Conservation (phyloP, 163 green algal genomes). For the Trebouxia gelatinosa region DNA sequence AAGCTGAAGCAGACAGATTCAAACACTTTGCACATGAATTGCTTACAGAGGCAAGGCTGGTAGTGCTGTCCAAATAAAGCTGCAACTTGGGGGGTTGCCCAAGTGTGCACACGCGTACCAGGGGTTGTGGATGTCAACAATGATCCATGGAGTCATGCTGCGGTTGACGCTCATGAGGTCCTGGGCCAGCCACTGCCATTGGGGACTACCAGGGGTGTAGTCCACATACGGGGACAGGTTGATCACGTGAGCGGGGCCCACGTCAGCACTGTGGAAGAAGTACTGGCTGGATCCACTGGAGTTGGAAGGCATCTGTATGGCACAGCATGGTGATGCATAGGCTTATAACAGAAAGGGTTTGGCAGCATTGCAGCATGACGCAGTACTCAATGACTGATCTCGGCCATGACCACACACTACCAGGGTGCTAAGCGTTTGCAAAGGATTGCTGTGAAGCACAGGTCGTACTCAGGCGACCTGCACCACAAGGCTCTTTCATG, state of each 20-base stretch:
- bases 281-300: constrained; percentile 2
- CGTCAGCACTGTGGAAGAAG: constrained; percentile 33
- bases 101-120: constrained; percentile 41
- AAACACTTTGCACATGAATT: too few relatives aligned
- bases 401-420: too few relatives aligned
- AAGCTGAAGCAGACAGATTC: too few relatives aligned
- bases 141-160: constrained; percentile 48
- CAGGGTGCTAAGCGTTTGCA: too few relatives aligned
- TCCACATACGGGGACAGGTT: constrained; percentile 32
- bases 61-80: background rate
- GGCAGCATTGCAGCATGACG: too few relatives aligned
- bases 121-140: constrained; percentile 43
- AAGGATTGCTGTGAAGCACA: too few relatives aligned
- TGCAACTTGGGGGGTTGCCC: background rate
- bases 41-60: background rate
- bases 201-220: constrained; percentile 35
- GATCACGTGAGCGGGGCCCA: constrained; percentile 38
- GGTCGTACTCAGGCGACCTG: too few relatives aligned
- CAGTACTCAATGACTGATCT: too few relatives aligned
- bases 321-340: background rate
- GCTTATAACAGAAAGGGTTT: background rate
- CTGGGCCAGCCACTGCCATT: constrained; percentile 43
- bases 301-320: constrained; percentile 5
- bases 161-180: constrained; percentile 43
- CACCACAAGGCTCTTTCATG: too few relatives aligned